Evolutionary conservation across 2,329 filamentous ascomycete genomes (phyloP), one percentile per base, ranked within the genome.

Genomic region (Ustulina deusta): DNA sequence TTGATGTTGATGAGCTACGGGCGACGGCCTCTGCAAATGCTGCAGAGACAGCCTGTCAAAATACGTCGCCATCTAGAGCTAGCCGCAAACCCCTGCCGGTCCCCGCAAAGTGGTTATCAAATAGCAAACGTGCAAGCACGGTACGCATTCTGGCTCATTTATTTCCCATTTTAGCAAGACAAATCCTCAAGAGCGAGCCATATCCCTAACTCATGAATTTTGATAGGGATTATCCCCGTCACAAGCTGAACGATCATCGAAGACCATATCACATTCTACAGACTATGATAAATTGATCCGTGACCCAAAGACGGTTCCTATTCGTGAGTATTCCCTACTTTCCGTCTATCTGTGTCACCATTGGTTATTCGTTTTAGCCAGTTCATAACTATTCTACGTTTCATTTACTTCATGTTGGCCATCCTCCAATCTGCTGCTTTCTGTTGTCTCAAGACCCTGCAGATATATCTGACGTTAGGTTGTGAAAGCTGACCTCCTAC

Each of bases 1-100:
- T 89, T 66, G 80, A 87, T 66, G 76, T 87, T 15, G 78, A 83
- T 29, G 78, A 82, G 67, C 75, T 88, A 10, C 79, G 82, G 52
- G 78, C 81, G 9, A 84, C 82, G 0, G 78, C 86, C n/a, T 81
- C 82, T 1, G 77, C 20, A 11, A 62, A 34, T 4, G 0, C 29
- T 25, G 6, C 27, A 38, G 32, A 48, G 10, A 56, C 22, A 5
- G 38, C 34, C 2, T 40, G 57, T 27, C 54, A 58, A 38, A 57
- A 15, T 27, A 11, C 15, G 13, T 68, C 61, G 40, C 62, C 61
- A 17, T 55, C 59, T 10, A 57, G n/a, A 42, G 27, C 17, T 13
- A 34, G 22, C n/a, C 68, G 68, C 20, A 71, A 51, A 38, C 67
- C 67, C n/a, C 22, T 60, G 15, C 61, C 65, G 15, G 55, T 65